Percentiles rank a stretch among this genome's conserved stretches.
Evolutionary conservation across 192 early-diverging fungal genomes (phyloP).

Genomic region (Gorgonomyces haynaldii): DNA sequence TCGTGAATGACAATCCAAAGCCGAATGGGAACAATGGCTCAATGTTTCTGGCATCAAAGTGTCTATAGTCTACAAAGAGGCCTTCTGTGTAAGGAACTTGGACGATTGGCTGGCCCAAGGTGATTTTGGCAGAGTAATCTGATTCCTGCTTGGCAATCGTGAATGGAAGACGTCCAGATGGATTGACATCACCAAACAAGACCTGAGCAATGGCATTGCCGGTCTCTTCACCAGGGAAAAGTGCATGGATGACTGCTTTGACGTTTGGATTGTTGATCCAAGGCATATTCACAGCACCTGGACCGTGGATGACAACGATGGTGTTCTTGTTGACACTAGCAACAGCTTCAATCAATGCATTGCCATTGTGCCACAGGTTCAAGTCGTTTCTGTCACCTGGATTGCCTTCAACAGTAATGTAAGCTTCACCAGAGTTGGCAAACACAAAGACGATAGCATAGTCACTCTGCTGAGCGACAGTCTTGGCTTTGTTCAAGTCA

Average conservation of each 20-base stretch:
- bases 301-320: constrained; percentile 45
- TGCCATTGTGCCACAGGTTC: constrained; percentile 42
- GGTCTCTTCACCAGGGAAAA: constrained; percentile 54
- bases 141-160: constrained; percentile 31
- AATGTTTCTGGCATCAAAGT: constrained; percentile 29
- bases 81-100: constrained; percentile 42
- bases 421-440: constrained; percentile 31
- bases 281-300: constrained; percentile 48
- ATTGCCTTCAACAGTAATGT: constrained; percentile 43
- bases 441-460: constrained; percentile 28
- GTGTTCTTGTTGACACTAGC: constrained; percentile 39
- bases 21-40: constrained; percentile 45
- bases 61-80: constrained; percentile 43
- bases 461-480: constrained; percentile 13
- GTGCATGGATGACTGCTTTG: constrained; percentile 39
- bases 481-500: constrained; percentile 5
- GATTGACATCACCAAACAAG: constrained; percentile 54
- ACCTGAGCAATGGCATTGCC: constrained; percentile 58
- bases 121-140: constrained; percentile 26
- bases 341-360: constrained; percentile 35
- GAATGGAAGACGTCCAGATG: constrained; percentile 54
- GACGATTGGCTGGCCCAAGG: neutral
- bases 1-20: constrained; percentile 53
- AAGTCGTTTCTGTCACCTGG: constrained; percentile 45
- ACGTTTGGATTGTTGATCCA: constrained; percentile 53